Evolutionary conservation across 805 yeast genomes (phyloP).

Genomic region (Kazachstania viticola): DNA sequence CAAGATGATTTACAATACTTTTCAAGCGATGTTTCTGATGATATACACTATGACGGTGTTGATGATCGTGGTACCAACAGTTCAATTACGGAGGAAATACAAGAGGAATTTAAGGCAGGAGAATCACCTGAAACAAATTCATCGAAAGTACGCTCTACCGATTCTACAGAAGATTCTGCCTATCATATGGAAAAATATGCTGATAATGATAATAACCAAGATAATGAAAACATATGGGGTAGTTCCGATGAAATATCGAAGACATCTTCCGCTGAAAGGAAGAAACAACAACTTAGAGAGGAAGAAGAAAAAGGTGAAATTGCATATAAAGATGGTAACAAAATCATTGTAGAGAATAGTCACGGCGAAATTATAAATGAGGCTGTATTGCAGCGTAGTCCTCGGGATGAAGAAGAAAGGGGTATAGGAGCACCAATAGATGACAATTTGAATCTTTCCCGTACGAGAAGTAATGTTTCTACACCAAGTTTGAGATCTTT

Average conservation of each 20-base stretch:
- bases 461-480: conserved; percentile 16
- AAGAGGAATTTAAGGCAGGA: not conserved
- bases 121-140: not conserved
- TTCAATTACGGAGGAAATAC: not conserved
- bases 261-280: conserved; percentile 9
- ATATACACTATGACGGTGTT: too few species aligned
- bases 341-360: conserved; percentile 67
- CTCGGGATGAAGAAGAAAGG: conserved; percentile 19
- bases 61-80: not conserved
- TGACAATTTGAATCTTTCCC: conserved; percentile 2
- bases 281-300: conserved; percentile 13
- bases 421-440: conserved; percentile 1
- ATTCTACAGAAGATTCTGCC: conserved; percentile 1
- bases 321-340: conserved; percentile 60
- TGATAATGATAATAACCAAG: not conserved
- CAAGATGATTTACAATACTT: not conserved
- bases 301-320: conserved; percentile 24
- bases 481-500: conserved; percentile 22
- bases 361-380: conserved; percentile 71
- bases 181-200: conserved; percentile 3
- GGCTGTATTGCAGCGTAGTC: conserved; percentile 27
- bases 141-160: not conserved
- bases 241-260: conserved; percentile 1
- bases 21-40: not conserved
- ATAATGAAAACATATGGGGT: not conserved